Conservation (phyloP, 2,329 filamentous ascomycete species). For the Daldinia eschscholtzii region DNA sequence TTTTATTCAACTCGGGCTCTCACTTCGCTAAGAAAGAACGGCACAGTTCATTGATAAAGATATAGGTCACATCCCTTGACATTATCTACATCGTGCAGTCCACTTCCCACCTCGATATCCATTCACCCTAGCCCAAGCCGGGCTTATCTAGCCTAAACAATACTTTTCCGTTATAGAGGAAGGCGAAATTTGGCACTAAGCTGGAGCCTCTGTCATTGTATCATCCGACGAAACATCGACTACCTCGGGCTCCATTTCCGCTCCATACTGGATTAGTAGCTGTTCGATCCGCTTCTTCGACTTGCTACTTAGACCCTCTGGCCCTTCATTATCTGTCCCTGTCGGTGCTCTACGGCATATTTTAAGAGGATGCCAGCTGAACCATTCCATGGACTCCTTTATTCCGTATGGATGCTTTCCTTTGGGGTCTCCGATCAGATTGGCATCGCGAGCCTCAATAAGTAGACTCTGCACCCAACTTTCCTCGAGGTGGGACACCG, state of each 20-base stretch:
- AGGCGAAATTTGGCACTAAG: neutral
- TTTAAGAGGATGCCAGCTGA: slow-evolving; percentile 31
- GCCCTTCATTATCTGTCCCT: slow-evolving; percentile 11
- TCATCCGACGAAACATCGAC: slow-evolving; percentile 2
- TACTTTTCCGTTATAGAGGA: neutral
- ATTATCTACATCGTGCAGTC: neutral
- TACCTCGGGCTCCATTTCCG: slow-evolving; percentile 14
- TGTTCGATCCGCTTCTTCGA: slow-evolving; percentile 25
- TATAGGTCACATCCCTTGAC: too few relatives aligned
- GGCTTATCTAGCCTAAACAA: neutral
- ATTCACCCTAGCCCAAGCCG: neutral
- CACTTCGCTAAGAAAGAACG: neutral
- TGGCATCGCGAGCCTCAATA: slow-evolving; percentile 33
- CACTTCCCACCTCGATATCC: neutral
- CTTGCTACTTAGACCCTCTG: slow-evolving; percentile 23
- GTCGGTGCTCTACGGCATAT: slow-evolving; percentile 28
- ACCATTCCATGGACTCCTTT: slow-evolving; percentile 15
- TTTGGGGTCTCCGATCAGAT: slow-evolving; percentile 30
- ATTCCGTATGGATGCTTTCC: slow-evolving; percentile 33
- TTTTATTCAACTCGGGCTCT: neutral
- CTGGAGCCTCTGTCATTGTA: too few relatives aligned
- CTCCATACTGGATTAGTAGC: slow-evolving; percentile 38
- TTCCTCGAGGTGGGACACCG: slow-evolving; percentile 38
- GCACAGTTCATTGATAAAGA: neutral
- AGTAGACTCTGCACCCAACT: slow-evolving; percentile 43